phyloP scores from a whole-genome alignment of 345 rosid species.

The Lepidium aucheri region DNA sequence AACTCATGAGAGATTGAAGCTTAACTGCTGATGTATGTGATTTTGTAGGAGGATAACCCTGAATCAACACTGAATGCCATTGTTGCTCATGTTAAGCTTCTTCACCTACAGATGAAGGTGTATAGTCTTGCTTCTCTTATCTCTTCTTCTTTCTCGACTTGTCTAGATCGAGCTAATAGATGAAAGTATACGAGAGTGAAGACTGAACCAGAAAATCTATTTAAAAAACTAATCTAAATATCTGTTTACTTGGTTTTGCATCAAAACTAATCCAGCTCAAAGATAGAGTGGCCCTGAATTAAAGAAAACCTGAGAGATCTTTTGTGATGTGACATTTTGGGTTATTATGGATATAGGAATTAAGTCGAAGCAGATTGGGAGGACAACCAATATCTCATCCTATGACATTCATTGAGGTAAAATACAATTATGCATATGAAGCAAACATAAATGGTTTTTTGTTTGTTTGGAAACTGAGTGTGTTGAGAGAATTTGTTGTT shows the following conservation, averaged over 20 bases:
- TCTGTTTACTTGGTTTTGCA: background rate
- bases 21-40: background rate
- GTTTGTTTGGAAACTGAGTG: background rate
- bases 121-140: conserved; percentile 11
- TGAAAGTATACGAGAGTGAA: background rate
- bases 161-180: background rate
- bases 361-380: conserved; percentile 45
- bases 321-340: background rate
- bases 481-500: background rate
- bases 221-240: background rate
- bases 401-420: conserved; percentile 43
- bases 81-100: conserved; percentile 42
- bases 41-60: conserved; percentile 32
- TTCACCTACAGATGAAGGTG: conserved; percentile 55
- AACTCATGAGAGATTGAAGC: background rate
- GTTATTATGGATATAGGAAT: conserved; percentile 35
- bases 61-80: conserved; percentile 29
- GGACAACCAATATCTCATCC: conserved; percentile 34
- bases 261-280: no score
- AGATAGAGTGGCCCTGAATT: background rate
- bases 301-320: background rate
- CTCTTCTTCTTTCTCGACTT: background rate
- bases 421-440: background rate
- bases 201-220: background rate
- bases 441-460: background rate